These are phyloP conservation scores for Podaxis pistillaris DNA, from an alignment of 768 basidiomycete genomes.

Conservation along the genomic window DNA sequence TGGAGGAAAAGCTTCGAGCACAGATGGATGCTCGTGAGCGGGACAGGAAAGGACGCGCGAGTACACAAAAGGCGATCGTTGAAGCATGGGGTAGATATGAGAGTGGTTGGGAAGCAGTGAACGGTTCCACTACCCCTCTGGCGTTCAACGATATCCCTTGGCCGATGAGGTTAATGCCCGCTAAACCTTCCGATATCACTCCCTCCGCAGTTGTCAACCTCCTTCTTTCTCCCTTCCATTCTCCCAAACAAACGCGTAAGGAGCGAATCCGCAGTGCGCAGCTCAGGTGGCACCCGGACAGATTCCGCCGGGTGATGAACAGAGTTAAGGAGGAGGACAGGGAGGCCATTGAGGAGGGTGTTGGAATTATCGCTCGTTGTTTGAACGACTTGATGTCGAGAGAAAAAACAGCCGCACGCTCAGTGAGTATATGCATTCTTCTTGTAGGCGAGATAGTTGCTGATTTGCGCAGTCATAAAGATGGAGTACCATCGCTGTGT, in stretches of 20 bases:
- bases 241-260: slow-evolving; percentile 52
- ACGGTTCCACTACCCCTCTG: slow-evolving; percentile 43
- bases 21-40: slow-evolving; percentile 39
- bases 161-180: slow-evolving; percentile 53
- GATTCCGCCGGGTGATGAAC: slow-evolving; percentile 57
- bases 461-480: not conserved
- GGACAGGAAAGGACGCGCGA: slow-evolving; percentile 41
- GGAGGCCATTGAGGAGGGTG: slow-evolving; percentile 54
- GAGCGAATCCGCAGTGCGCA: slow-evolving; percentile 67
- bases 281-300: slow-evolving; percentile 81
- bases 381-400: slow-evolving; percentile 63
- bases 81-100: slow-evolving; percentile 69
- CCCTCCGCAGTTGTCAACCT: slow-evolving; percentile 55
- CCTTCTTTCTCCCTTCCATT: slow-evolving; percentile 65
- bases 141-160: slow-evolving; percentile 69
- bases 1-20: slow-evolving; percentile 45
- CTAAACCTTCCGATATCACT: slow-evolving; percentile 46
- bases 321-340: slow-evolving; percentile 54
- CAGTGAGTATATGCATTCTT: slow-evolving; percentile 10
- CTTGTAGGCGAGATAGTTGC: not conserved
- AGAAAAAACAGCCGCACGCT: slow-evolving; percentile 24
- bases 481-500: not conserved
- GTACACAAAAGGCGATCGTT: slow-evolving; percentile 41
- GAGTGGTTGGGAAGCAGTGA: slow-evolving; percentile 55
- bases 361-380: slow-evolving; percentile 63